phyloP scores from a whole-genome alignment of 208 protist genomes.

The Novymonas esmeraldas region DNA sequence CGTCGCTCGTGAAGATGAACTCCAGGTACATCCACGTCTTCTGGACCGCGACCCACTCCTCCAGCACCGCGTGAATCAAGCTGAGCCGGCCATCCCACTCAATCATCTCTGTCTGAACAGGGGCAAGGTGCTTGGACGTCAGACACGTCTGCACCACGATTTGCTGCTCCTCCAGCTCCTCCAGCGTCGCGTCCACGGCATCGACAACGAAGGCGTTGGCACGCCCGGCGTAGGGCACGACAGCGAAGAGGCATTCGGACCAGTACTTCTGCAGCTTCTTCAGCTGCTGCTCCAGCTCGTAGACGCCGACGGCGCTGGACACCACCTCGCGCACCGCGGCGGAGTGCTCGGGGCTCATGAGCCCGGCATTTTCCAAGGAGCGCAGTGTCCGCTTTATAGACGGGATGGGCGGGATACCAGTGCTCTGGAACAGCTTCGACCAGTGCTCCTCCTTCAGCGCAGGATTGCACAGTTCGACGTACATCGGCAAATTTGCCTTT shows the following conservation, averaged over 20 bases:
- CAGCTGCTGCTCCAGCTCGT: slow-evolving; percentile 85
- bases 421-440: slow-evolving; percentile 76
- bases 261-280: slow-evolving; percentile 85
- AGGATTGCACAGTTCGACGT: slow-evolving; percentile 84
- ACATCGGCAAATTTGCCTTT: slow-evolving; percentile 70
- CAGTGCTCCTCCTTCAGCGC: slow-evolving; percentile 88
- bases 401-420: slow-evolving; percentile 39
- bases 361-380: slow-evolving; percentile 33
- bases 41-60: slow-evolving; percentile 95
- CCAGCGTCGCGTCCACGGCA: slow-evolving; percentile 82
- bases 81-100: slow-evolving; percentile 87
- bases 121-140: slow-evolving; percentile 77
- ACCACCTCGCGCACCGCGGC: slow-evolving; percentile 79
- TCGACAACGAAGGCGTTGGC: slow-evolving; percentile 87
- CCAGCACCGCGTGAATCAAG: slow-evolving; percentile 81
- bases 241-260: slow-evolving; percentile 58
- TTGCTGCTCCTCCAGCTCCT: slow-evolving; percentile 91
- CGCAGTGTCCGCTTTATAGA: slow-evolving; percentile 53
- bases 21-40: slow-evolving; percentile 97
- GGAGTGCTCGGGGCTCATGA: slow-evolving; percentile 50
- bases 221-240: slow-evolving; percentile 71
- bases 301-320: slow-evolving; percentile 87
- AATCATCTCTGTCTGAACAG: slow-evolving; percentile 61
- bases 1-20: slow-evolving; percentile 97
- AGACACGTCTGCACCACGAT: slow-evolving; percentile 86